These are phyloP conservation scores for Phlebiopsis gigantea DNA, from an alignment of 768 basidiomycete genomes.

Conservation along the genomic window DNA sequence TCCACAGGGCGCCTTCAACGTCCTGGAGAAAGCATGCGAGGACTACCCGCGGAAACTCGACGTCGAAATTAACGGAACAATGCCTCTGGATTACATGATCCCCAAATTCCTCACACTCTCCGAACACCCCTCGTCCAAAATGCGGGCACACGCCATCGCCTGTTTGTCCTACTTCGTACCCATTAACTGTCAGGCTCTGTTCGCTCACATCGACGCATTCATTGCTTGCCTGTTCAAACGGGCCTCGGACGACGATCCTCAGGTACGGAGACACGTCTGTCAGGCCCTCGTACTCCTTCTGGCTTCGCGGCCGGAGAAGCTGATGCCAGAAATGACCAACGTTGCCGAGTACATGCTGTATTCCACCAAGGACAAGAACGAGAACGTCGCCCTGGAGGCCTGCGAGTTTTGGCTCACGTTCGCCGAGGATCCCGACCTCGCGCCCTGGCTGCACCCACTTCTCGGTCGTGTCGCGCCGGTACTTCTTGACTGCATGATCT, in stretches of 20 bases:
- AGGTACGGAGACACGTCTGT: conserved; percentile 93
- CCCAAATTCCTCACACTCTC: conserved; percentile 90
- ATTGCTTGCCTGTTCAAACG: conserved; percentile 92
- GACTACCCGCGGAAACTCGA: conserved; percentile 96
- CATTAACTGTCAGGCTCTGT: conserved; percentile 80
- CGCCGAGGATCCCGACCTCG: conserved; percentile 89
- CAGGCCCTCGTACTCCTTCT: conserved; percentile 92
- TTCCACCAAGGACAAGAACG: conserved; percentile 96
- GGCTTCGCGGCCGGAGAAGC: conserved; percentile 89
- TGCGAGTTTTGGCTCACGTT: conserved; percentile 99
- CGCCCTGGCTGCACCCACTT: conserved; percentile 77
- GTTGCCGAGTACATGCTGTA: conserved; percentile 99
- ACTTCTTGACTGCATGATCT: conserved; percentile 95
- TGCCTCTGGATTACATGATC: conserved; percentile 94
- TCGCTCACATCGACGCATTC: conserved; percentile 88
- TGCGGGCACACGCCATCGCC: conserved; percentile 91
- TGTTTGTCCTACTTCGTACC: conserved; percentile 93
- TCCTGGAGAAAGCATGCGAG: conserved; percentile 93
- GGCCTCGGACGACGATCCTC: conserved; percentile 90
- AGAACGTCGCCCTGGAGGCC: conserved; percentile 93
- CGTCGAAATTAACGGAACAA: conserved; percentile 87
- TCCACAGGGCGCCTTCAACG: conserved; percentile 82
- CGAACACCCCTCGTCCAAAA: conserved; percentile 80
- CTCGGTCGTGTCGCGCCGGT: conserved; percentile 91
- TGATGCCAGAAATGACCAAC: conserved; percentile 92